A percentile compares a stretch with the other conserved stretches of the same genome.
These are phyloP conservation scores for Calycina herbarum DNA, from an alignment of 2,329 filamentous ascomycete species.

Conservation along the genomic window DNA sequence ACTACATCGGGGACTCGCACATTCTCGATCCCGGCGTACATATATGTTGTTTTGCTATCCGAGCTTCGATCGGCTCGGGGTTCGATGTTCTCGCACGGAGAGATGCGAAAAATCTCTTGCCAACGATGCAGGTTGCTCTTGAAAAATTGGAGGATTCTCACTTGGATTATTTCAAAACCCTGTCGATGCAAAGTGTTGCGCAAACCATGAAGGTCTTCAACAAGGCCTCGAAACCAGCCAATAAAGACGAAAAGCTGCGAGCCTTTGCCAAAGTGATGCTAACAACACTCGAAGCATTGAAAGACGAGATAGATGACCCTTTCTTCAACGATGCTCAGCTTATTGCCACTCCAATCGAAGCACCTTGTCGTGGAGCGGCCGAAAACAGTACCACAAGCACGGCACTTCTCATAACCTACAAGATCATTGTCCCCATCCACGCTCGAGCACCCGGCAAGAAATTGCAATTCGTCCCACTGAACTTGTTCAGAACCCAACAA, in stretches of 20 bases:
- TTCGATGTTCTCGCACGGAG: slow-evolving; percentile 35
- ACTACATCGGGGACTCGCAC: slow-evolving; percentile 49
- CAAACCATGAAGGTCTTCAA: slow-evolving; percentile 43
- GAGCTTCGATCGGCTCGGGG: slow-evolving; percentile 47
- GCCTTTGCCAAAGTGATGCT: slow-evolving; percentile 49
- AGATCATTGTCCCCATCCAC: slow-evolving; percentile 62
- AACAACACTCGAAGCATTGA: slow-evolving; percentile 44
- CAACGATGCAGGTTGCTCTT: slow-evolving; percentile 53
- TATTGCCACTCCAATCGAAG: slow-evolving; percentile 44
- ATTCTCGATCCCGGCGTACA: slow-evolving; percentile 55
- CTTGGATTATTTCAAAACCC: slow-evolving; percentile 48
- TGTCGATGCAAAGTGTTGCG: slow-evolving; percentile 49
- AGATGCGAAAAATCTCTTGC: slow-evolving; percentile 56
- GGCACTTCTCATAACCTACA: slow-evolving; percentile 54
- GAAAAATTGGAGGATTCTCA: slow-evolving; percentile 55
- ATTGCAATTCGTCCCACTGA: slow-evolving; percentile 60
- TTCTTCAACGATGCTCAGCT: slow-evolving; percentile 49
- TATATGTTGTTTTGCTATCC: slow-evolving; percentile 58
- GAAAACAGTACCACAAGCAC: slow-evolving; percentile 33
- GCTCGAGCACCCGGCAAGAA: slow-evolving; percentile 50
- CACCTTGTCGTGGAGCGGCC: slow-evolving; percentile 41
- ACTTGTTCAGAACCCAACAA: slow-evolving; percentile 67
- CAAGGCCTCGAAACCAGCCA: slow-evolving; percentile 38
- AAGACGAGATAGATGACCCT: slow-evolving; percentile 45
- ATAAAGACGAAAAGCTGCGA: slow-evolving; percentile 41